Base-by-base conservation (phyloP, 2,329 filamentous ascomycete genomes). In the Escovopsis sp. region DNA sequence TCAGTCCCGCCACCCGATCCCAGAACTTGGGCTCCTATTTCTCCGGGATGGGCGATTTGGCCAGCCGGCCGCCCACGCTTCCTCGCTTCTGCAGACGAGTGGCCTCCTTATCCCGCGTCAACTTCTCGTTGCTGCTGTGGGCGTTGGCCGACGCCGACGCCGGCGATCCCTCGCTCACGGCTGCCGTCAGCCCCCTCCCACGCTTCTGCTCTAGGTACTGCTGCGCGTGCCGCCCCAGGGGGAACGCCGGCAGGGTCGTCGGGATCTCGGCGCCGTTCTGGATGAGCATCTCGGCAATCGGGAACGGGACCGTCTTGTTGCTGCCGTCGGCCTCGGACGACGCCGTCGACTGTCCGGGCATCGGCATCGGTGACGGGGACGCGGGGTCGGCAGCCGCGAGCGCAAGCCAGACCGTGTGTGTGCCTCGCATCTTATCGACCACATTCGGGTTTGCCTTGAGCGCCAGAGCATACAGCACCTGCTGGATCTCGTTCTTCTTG, bases 261-360 rank as follows among this genome's bases (percentile, higher is more conserved):
- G 90, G 88, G 25, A 96, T 79, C 42, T 94, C 81, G 4, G 87
- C 87, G 13, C 90, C 90, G 50, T 98, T 96, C 48, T 96, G 92
- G 12, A 93, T 66, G 12, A 98, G 68, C 39, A 98, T 62, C 55
- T 98, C 90, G 12, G 90, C 90, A 29, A 96, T 68, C 0, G 90
- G 78, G 53, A 98, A 98, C 0, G 87, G 72, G 8, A 76, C 67
- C 3, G 64, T 53, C 44, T 73, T 75, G 53, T 65, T 47, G 42
- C 62, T 50, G 36, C 63, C 48, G 50, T 70, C 51, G 44, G 58
- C 41, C 11, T 25, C 8, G 21, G 21, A 25, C 21, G 21, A 8
- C n/a, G n/a, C n/a, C 30, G 63, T 49, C 4, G 64, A 45, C 26
- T 64, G 52, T 15, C 60, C 53, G 2, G 65, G 61, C 16, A 60